Conservation (phyloP, 1,284 basidiomycete species). For the Ceratobasidium sp. region DNA sequence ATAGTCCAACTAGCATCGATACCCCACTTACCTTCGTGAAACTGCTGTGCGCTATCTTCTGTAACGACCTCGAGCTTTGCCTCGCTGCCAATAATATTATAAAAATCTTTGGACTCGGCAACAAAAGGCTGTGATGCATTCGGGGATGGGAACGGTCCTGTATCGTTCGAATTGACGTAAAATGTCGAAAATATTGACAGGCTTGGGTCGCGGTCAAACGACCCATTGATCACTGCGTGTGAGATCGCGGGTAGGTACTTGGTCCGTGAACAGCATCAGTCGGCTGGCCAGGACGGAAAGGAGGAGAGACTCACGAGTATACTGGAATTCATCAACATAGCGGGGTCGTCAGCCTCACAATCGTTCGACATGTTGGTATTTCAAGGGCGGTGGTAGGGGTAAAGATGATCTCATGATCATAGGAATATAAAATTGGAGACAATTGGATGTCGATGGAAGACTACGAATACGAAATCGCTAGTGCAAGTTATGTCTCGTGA, state of each 20-base stretch:
- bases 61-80: slow-evolving; percentile 17
- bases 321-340: neutral
- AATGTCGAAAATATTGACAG: slow-evolving; percentile 16
- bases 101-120: neutral
- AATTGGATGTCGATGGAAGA: too few relatives aligned
- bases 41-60: neutral
- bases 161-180: slow-evolving; percentile 13
- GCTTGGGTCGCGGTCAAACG: slow-evolving; percentile 19
- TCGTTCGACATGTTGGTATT: too few relatives aligned
- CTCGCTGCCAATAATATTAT: slow-evolving; percentile 4
- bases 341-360: neutral
- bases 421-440: too few relatives aligned
- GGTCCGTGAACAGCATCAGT: neutral
- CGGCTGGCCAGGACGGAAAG: neutral
- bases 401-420: too few relatives aligned
- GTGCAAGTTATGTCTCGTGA: too few relatives aligned
- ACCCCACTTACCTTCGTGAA: slow-evolving; percentile 28
- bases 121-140: slow-evolving; percentile 13
- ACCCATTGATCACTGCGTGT: slow-evolving; percentile 24
- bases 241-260: slow-evolving; percentile 14
- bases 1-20: neutral
- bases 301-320: neutral
- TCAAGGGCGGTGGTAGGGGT: too few relatives aligned
- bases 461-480: too few relatives aligned
- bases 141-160: slow-evolving; percentile 5